Evolutionary conservation across 306 rosid genomes (phyloP), one percentile per base, ranked within the genome.

Genomic region (Quercus variabilis): DNA sequence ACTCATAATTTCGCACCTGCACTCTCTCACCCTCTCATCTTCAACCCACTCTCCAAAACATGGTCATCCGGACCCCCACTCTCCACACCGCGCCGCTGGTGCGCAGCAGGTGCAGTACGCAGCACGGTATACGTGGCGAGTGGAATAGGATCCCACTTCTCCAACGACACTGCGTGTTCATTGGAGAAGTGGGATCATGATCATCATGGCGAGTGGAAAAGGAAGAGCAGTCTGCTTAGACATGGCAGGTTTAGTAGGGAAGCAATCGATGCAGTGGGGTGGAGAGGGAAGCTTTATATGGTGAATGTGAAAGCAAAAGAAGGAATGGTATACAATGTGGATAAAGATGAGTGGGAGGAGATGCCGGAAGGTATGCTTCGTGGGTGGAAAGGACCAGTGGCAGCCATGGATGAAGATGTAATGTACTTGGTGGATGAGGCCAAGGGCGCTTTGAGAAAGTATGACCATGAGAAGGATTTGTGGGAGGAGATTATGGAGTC

Each of bases 371-470:
- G 99, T 11, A 92, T 94, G 99, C 38, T 90, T 5, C 77, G 26
- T 1, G 97, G 97, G 2, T 94, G 97, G 94, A 85, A 86, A 15
- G 97, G 99, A 2, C 99, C 99, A 13, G 99, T 88, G 72, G 97
- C 93, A 3, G 94, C 99, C 41, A 85, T 94, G 97, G 94, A 85
- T 25, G 97, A 91, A 69, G 85, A 87, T 0, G 90, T 76, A 17
- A 82, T 94, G 93, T 94, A 83, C 54, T 92, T 82, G 5, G 91
- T 94, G 62, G 95, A 92, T 28, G 97, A 91, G 63, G 86, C 15
- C 0, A 83, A 76, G 2, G 97, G 95, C 1, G 57, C 57, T 11
- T 2, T 94, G 25, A 87, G 87, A 56, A 86, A 60, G 69, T 94
- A 92, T 9, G 55, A 80, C 2, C 70, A 78, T 0, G 82, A 23